Evolutionary conservation across 805 yeast genomes (phyloP).

Genomic region (Yamadazyma laniorum): DNA sequence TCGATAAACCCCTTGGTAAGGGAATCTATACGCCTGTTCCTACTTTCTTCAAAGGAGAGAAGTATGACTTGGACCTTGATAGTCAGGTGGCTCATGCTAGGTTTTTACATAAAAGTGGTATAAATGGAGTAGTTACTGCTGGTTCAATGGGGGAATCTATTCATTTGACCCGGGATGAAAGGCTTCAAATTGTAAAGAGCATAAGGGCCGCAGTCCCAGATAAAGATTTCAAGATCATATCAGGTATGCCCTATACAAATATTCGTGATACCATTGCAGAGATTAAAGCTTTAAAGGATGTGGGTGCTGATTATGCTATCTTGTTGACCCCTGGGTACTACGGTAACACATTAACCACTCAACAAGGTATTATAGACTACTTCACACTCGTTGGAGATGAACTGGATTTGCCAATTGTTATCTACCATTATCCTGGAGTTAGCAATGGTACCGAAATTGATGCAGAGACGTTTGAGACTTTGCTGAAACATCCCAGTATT

Average conservation of each 20-base stretch:
- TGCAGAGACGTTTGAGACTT: conserved; percentile 21
- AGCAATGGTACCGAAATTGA: conserved; percentile 29
- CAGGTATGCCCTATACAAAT: conserved; percentile 29
- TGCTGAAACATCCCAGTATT: conserved; percentile 30
- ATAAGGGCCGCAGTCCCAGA: conserved; percentile 32
- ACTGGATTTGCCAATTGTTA: conserved; percentile 34
- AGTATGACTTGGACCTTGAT: conserved; percentile 23
- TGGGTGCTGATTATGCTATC: conserved; percentile 34
- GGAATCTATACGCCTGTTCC: conserved; percentile 34
- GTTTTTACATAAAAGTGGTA: conserved; percentile 25
- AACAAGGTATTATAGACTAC: conserved; percentile 30
- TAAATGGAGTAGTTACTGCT: conserved; percentile 33
- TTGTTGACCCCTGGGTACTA: conserved; percentile 35
- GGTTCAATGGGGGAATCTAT: conserved; percentile 44
- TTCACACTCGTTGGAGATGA: conserved; percentile 28
- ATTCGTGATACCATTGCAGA: conserved; percentile 26
- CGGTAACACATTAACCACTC: conserved; percentile 29
- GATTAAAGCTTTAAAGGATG: conserved; percentile 20
- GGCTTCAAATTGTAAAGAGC: conserved; percentile 21
- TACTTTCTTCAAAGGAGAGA: conserved; percentile 27
- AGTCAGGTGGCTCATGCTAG: conserved; percentile 32
- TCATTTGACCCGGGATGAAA: conserved; percentile 30
- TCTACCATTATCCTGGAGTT: conserved; percentile 39
- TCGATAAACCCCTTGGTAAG: neutral
- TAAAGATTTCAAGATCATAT: conserved; percentile 25